Evolutionary conservation across 225 moss, liverwort and hornwort genomes (phyloP).

Genomic region (Lunularia cruciata): DNA sequence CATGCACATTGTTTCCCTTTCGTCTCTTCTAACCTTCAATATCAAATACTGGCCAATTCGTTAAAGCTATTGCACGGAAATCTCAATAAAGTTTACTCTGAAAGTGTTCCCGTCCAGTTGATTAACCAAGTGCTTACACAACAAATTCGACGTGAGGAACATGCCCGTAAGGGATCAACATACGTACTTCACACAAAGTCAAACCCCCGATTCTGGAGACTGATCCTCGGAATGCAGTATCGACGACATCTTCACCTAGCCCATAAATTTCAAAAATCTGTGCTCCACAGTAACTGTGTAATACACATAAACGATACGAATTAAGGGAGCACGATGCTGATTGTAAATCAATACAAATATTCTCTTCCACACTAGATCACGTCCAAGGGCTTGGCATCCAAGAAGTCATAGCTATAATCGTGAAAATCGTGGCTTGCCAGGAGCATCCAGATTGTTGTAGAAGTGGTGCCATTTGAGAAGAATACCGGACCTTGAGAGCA

Average conservation of each 20-base stretch:
- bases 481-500: constrained; percentile 63
- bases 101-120: no score
- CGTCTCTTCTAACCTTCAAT: no score
- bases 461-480: not conserved
- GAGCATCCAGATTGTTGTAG: not conserved
- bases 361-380: no score
- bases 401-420: no score
- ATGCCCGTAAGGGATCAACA: not conserved
- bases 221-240: constrained; percentile 81
- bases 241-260: constrained; percentile 72
- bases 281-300: constrained; percentile 87
- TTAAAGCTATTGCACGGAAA: no score
- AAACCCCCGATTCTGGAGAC: constrained; percentile 85
- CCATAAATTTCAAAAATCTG: constrained; percentile 98
- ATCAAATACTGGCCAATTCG: no score
- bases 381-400: no score
- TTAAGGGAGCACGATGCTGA: not conserved
- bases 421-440: not conserved
- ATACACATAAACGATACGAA: not conserved
- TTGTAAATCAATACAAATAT: no score
- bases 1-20: no score
- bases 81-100: no score
- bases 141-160: no score
- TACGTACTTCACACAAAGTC: constrained; percentile 71
- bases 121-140: no score